Percentiles rank a stretch among this genome's conserved stretches.
Conservation (phyloP, 1,139 yeast genomes). For the Schwanniomyces etchellsii region DNA sequence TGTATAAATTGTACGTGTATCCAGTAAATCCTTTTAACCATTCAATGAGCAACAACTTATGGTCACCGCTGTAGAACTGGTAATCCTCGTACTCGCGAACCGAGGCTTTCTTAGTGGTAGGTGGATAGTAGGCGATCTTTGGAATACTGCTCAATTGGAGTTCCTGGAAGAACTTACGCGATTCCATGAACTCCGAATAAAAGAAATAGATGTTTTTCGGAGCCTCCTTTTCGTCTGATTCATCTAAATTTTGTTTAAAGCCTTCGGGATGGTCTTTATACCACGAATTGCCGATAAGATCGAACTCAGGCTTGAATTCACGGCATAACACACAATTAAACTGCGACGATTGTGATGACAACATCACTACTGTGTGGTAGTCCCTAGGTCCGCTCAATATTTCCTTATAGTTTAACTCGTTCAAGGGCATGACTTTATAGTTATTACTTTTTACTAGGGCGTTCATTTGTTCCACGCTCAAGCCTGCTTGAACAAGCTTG, state of each 20-base stretch:
- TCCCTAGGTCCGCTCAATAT: slow-evolving; percentile 68
- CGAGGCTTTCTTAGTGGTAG: slow-evolving; percentile 39
- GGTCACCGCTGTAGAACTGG: slow-evolving; percentile 52
- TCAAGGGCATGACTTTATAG: slow-evolving; percentile 31
- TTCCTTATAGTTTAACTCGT: slow-evolving; percentile 55
- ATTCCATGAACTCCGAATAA: slow-evolving; percentile 62
- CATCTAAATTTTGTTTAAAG: slow-evolving; percentile 21
- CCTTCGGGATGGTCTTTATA: slow-evolving; percentile 41
- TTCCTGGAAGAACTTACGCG: slow-evolving; percentile 47
- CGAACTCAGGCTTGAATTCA: slow-evolving; percentile 63
- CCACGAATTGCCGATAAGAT: slow-evolving; percentile 53
- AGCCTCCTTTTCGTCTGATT: slow-evolving; percentile 21
- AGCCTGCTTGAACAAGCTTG: slow-evolving; percentile 21
- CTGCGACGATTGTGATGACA: slow-evolving; percentile 70
- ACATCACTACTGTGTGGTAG: slow-evolving; percentile 55
- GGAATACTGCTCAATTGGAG: slow-evolving; percentile 74
- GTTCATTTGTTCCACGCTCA: slow-evolving; percentile 22
- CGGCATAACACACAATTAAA: slow-evolving; percentile 76
- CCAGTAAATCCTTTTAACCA: slow-evolving; percentile 40
- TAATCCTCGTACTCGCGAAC: slow-evolving; percentile 36
- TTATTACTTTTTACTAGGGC: slow-evolving; percentile 15
- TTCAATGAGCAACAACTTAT: slow-evolving; percentile 32
- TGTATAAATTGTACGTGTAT: slow-evolving; percentile 38
- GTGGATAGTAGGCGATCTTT: slow-evolving; percentile 59
- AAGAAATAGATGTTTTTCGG: slow-evolving; percentile 56